Evolutionary conservation across 768 basidiomycete genomes (phyloP).

Genomic region (Tricholoma matsutake): DNA sequence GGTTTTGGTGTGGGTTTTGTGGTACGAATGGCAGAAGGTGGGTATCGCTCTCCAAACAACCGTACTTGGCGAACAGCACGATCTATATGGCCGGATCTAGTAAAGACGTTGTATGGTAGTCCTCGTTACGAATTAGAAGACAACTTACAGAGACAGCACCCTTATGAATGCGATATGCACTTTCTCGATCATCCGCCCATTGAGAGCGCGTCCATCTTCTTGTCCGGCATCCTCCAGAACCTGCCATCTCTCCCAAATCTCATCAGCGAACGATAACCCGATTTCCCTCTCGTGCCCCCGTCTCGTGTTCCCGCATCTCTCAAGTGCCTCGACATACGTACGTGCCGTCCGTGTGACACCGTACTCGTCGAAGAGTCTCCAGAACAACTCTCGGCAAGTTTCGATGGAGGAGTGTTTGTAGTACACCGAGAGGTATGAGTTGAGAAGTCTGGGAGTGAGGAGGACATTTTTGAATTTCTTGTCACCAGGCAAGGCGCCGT

Average conservation of each 20-base stretch:
- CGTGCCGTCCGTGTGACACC: constrained; percentile 47
- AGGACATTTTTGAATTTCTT: constrained; percentile 55
- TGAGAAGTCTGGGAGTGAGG: constrained; percentile 62
- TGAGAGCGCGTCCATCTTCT: constrained; percentile 23
- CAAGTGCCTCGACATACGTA: constrained; percentile 63
- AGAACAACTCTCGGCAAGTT: constrained; percentile 46
- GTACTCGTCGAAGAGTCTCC: constrained; percentile 42
- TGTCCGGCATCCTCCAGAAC: constrained; percentile 39
- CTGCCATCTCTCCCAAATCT: constrained; percentile 68
- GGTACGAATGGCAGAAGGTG: constrained; percentile 65
- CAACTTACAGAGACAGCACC: constrained; percentile 54
- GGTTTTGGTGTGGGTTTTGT: constrained; percentile 37
- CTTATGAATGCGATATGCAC: constrained; percentile 70
- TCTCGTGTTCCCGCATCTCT: constrained; percentile 51
- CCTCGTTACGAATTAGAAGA: background rate
- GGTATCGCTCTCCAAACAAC: constrained; percentile 19
- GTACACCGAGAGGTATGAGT: constrained; percentile 78
- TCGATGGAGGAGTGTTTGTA: constrained; percentile 54
- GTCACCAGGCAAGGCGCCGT: constrained; percentile 11
- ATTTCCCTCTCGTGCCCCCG: constrained; percentile 43
- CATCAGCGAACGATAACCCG: constrained; percentile 51
- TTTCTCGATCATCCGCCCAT: constrained; percentile 59
- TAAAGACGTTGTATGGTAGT: constrained; percentile 1
- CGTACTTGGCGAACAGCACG: constrained; percentile 54
- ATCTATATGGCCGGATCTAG: constrained; percentile 48